phyloP scores from a whole-genome alignment of 2,329 filamentous ascomycete species.

The Colletotrichum navitas region DNA sequence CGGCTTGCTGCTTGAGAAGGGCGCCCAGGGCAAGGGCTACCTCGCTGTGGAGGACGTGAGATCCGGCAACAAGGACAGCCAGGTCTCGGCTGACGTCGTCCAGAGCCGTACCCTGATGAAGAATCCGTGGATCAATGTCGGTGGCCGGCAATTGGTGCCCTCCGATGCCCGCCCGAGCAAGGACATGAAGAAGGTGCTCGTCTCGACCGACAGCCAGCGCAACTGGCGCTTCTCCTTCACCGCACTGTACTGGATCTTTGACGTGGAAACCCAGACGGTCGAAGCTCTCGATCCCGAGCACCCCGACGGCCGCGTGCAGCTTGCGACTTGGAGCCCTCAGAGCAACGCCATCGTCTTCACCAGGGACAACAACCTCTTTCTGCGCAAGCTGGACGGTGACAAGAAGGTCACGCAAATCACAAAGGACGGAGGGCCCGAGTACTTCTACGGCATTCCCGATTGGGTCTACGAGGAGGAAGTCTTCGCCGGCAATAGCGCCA shows the following conservation, averaged over 20 bases:
- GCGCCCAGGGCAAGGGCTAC: constrained; percentile 74
- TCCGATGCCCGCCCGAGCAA: constrained; percentile 79
- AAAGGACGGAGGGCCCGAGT: constrained; percentile 84
- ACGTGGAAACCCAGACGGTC: constrained; percentile 83
- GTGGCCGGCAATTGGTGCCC: constrained; percentile 67
- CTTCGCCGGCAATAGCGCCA: constrained; percentile 78
- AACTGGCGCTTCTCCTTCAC: constrained; percentile 94
- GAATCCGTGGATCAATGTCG: constrained; percentile 70
- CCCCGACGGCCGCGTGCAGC: constrained; percentile 76
- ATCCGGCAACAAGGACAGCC: constrained; percentile 47
- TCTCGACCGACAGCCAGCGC: constrained; percentile 78
- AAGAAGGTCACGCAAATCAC: constrained; percentile 79
- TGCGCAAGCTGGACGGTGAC: constrained; percentile 71
- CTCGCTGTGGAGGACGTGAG: constrained; percentile 90
- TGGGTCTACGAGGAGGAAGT: constrained; percentile 94
- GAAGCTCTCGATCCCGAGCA: constrained; percentile 82
- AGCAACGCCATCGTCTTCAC: constrained; percentile 93
- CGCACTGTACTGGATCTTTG: constrained; percentile 90
- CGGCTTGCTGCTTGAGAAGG: constrained; percentile 84
- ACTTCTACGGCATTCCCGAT: constrained; percentile 96
- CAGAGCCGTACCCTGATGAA: constrained; percentile 82
- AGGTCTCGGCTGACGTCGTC: constrained; percentile 50
- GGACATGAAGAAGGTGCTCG: constrained; percentile 86
- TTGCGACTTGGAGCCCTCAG: constrained; percentile 89
- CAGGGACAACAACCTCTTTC: constrained; percentile 88